Conservation (phyloP, 164 flowering plant species). For the Macadamia integrifolia region DNA sequence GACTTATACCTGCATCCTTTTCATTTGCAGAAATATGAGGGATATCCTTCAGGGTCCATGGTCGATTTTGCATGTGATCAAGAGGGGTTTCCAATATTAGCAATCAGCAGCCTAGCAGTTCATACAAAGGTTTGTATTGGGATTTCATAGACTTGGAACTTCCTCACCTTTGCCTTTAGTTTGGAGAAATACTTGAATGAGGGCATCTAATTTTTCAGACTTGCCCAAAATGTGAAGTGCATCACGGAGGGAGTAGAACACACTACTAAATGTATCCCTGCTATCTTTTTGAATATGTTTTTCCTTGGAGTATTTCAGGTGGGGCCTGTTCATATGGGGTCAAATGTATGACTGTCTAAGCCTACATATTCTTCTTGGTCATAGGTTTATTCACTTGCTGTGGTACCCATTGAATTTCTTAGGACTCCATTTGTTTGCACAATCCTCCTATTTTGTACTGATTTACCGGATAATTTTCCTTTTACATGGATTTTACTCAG, state of each 20-base stretch:
- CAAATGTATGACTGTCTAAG: background rate
- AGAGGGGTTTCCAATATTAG: slow-evolving; percentile 81
- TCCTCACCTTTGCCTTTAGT: background rate
- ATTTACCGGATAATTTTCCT: too few species aligned
- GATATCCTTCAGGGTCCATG: slow-evolving; percentile 91
- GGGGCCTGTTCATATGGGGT: background rate
- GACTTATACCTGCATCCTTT: slow-evolving; percentile 11
- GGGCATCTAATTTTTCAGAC: background rate
- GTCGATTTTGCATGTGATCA: slow-evolving; percentile 92
- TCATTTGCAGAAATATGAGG: slow-evolving; percentile 60
- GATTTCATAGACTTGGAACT: background rate
- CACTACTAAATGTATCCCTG: background rate
- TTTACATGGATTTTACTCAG: too few species aligned
- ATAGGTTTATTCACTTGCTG: background rate
- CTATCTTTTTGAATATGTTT: background rate
- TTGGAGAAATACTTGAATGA: background rate
- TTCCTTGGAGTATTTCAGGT: background rate
- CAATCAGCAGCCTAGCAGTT: slow-evolving; percentile 73
- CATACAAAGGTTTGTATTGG: slow-evolving; percentile 61
- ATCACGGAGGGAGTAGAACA: background rate
- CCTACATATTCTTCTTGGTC: background rate
- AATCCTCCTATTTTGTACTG: too few species aligned
- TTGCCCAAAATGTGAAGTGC: background rate
- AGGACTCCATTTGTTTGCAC: background rate
- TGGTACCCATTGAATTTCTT: background rate